A percentile compares a stretch with the other conserved stretches of the same genome.
These are phyloP conservation scores for Wickerhamiella kurtzmanii DNA, from an alignment of 805 yeast genomes.

Conservation along the genomic window DNA sequence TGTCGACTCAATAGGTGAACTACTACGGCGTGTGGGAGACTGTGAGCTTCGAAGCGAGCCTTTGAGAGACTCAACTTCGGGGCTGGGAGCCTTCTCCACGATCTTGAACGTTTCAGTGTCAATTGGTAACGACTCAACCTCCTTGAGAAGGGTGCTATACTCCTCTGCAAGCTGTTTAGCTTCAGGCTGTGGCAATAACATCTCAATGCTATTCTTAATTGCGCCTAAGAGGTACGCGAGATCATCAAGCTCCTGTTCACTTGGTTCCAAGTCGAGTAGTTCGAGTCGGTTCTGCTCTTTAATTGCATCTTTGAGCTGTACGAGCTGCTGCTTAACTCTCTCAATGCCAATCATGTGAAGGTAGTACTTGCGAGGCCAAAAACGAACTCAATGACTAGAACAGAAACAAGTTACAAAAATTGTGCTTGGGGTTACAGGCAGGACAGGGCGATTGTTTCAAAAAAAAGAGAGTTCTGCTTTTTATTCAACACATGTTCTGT, in stretches of 20 bases:
- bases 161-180: conserved; percentile 3
- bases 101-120: neutral
- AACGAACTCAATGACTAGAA: too few species aligned
- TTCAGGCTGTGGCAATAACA: conserved; percentile 1
- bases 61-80: neutral
- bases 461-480: neutral
- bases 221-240: conserved; percentile 9
- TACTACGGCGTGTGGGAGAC: neutral
- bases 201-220: conserved; percentile 4
- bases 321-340: conserved; percentile 16
- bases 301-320: conserved; percentile 16
- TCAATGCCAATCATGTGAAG: conserved; percentile 2
- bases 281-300: conserved; percentile 18
- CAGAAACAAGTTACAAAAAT: too few species aligned
- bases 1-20: neutral
- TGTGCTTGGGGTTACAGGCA: neutral
- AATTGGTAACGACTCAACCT: conserved; percentile 1
- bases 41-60: neutral
- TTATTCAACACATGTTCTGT: neutral
- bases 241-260: conserved; percentile 16
- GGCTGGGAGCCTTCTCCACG: neutral
- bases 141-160: neutral
- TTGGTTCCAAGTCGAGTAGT: conserved; percentile 19
- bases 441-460: neutral
- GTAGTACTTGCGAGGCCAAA: too few species aligned